Evolutionary conservation across 768 basidiomycete species (phyloP).

Genomic region (Pisolithus tinctorius): DNA sequence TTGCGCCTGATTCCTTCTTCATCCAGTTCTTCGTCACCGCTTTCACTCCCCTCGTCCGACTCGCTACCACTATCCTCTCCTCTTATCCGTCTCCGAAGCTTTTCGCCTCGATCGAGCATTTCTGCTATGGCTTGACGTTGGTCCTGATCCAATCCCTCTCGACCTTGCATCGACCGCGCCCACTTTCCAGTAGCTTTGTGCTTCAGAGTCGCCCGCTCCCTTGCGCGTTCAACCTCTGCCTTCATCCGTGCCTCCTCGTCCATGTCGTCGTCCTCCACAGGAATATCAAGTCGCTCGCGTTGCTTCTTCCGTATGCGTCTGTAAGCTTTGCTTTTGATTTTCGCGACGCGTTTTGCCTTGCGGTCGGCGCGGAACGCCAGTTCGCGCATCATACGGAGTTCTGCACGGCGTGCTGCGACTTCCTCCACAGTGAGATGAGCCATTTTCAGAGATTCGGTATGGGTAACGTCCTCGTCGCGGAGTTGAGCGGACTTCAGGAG

Average conservation of each 20-base stretch:
- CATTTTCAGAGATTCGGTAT: constrained; percentile 78
- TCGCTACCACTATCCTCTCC: constrained; percentile 58
- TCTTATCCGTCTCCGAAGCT: constrained; percentile 66
- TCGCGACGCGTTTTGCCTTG: constrained; percentile 83
- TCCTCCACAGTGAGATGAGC: constrained; percentile 83
- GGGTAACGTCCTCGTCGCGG: constrained; percentile 69
- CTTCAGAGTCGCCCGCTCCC: constrained; percentile 81
- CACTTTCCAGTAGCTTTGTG: constrained; percentile 88
- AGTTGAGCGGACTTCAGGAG: constrained; percentile 79
- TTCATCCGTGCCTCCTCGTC: constrained; percentile 52
- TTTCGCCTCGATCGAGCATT: constrained; percentile 81
- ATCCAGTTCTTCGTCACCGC: constrained; percentile 30
- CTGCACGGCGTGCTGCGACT: constrained; percentile 70
- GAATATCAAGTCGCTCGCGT: constrained; percentile 50
- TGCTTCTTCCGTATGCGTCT: constrained; percentile 78
- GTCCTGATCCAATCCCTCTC: constrained; percentile 61
- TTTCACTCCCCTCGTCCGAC: constrained; percentile 40
- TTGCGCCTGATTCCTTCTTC: constrained; percentile 47
- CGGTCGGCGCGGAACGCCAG: constrained; percentile 89
- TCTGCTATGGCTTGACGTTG: constrained; percentile 68
- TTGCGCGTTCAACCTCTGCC: constrained; percentile 73
- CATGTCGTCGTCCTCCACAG: constrained; percentile 38
- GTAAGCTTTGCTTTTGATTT: constrained; percentile 96
- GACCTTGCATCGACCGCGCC: constrained; percentile 68
- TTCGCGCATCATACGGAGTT: constrained; percentile 85